These are phyloP conservation scores for Elaeis oleifera DNA, from an alignment of 202 grass and related monocot species.

Conservation along the genomic window DNA sequence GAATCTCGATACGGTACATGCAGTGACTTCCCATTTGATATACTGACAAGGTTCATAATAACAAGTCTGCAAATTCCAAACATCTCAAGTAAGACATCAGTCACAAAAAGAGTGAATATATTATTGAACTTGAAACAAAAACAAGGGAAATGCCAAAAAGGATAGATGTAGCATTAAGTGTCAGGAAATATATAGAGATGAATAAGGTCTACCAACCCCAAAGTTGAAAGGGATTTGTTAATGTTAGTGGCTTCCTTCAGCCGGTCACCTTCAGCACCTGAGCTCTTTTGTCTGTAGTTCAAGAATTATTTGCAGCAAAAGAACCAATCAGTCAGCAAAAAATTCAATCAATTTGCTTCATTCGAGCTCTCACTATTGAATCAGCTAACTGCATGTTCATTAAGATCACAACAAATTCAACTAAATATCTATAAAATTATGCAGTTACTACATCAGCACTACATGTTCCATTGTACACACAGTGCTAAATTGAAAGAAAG, in stretches of 20 bases:
- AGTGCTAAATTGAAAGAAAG: too few relatives aligned
- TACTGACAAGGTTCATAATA: slow-evolving; percentile 84
- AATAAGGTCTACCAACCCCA: slow-evolving; percentile 55
- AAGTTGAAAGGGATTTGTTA: slow-evolving; percentile 91
- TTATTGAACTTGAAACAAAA: too few relatives aligned
- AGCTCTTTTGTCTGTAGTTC: slow-evolving; percentile 83
- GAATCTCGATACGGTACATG: slow-evolving; percentile 98
- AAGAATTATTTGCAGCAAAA: slow-evolving; percentile 23
- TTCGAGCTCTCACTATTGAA: too few relatives aligned
- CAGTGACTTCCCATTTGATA: slow-evolving; percentile 84
- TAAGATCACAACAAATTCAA: too few relatives aligned
- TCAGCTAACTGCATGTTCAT: too few relatives aligned
- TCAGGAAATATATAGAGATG: slow-evolving; percentile 18
- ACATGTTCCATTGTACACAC: too few relatives aligned
- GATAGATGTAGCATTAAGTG: slow-evolving; percentile 1
- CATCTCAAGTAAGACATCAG: background rate
- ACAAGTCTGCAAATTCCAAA: slow-evolving; percentile 57
- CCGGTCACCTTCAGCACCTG: slow-evolving; percentile 96
- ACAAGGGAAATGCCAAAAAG: too few relatives aligned
- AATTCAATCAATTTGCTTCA: too few relatives aligned
- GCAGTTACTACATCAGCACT: too few relatives aligned
- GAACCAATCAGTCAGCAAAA: background rate
- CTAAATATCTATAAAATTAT: too few relatives aligned
- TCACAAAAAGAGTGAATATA: too few relatives aligned
- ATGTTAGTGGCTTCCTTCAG: slow-evolving; percentile 97